A percentile compares a stretch with the other conserved stretches of the same genome.
phyloP scores from a whole-genome alignment of 75 land plant genomes.

The Azolla pinnata region DNA sequence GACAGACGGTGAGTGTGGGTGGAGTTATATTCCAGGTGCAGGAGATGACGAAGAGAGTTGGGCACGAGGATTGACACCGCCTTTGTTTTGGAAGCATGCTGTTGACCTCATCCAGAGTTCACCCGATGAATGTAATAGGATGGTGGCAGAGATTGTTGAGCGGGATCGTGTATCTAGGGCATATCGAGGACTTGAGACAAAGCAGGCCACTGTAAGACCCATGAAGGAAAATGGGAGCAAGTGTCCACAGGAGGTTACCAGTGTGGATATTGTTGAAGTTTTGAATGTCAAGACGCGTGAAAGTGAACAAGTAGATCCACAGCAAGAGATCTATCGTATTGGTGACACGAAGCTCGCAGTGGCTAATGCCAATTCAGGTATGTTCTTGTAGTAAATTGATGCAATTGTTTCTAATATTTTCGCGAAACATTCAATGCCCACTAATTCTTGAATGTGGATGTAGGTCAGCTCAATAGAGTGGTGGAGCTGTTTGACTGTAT shows the following conservation, averaged over 20 bases:
- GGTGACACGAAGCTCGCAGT: conserved; percentile 73
- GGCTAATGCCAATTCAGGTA: conserved; percentile 23
- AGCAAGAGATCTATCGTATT: conserved; percentile 43
- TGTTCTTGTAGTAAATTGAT: background rate
- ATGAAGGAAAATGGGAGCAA: conserved; percentile 7
- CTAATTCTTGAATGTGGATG: too few species aligned
- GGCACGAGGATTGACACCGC: conserved; percentile 79
- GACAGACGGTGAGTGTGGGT: conserved; percentile 64
- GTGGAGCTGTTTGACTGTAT: too few species aligned
- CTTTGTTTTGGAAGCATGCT: conserved; percentile 76
- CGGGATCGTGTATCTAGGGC: conserved; percentile 65
- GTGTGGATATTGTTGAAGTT: too few species aligned
- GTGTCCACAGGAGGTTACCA: conserved; percentile 2
- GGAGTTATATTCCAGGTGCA: conserved; percentile 95
- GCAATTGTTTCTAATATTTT: background rate
- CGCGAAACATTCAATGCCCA: background rate
- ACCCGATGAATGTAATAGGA: conserved; percentile 65
- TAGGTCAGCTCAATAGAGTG: too few species aligned
- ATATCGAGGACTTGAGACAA: conserved; percentile 63
- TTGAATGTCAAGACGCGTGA: background rate
- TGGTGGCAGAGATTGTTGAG: conserved; percentile 82
- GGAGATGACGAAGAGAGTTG: conserved; percentile 99
- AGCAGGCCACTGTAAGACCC: conserved; percentile 46
- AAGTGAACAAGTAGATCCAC: conserved; percentile 5
- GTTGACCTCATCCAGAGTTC: conserved; percentile 52